Evolutionary conservation across 305 asterid species (phyloP).

Genomic region (Solanum hybrid): DNA sequence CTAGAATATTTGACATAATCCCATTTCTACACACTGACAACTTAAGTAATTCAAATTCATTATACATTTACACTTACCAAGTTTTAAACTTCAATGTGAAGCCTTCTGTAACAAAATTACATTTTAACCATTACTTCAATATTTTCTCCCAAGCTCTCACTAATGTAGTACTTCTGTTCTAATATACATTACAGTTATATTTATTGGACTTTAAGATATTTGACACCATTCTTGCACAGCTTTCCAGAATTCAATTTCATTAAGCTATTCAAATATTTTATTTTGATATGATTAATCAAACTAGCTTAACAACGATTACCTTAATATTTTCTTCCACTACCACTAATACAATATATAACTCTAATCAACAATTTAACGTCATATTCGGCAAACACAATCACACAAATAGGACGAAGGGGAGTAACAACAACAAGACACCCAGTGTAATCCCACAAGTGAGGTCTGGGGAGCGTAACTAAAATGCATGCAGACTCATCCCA

Average conservation of each 20-base stretch:
- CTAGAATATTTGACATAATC: not conserved
- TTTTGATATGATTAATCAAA: not conserved
- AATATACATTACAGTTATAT: not conserved
- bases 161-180: not conserved
- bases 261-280: not conserved
- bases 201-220: not conserved
- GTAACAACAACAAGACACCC: too few relatives aligned
- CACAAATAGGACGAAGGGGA: not conserved
- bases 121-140: not conserved
- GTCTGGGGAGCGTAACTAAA: not conserved
- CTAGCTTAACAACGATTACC: not conserved
- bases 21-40: not conserved
- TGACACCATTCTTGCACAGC: not conserved
- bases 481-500: not conserved
- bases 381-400: not conserved
- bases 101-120: not conserved
- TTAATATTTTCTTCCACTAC: not conserved
- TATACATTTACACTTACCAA: not conserved
- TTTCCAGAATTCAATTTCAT: not conserved
- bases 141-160: not conserved
- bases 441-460: not conserved
- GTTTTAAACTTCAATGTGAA: not conserved
- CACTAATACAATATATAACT: not conserved
- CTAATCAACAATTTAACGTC: not conserved
- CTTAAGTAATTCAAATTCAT: too few relatives aligned